These are phyloP conservation scores for Hylodesmum podocarpum DNA, from an alignment of 306 rosid species.

Conservation along the genomic window DNA sequence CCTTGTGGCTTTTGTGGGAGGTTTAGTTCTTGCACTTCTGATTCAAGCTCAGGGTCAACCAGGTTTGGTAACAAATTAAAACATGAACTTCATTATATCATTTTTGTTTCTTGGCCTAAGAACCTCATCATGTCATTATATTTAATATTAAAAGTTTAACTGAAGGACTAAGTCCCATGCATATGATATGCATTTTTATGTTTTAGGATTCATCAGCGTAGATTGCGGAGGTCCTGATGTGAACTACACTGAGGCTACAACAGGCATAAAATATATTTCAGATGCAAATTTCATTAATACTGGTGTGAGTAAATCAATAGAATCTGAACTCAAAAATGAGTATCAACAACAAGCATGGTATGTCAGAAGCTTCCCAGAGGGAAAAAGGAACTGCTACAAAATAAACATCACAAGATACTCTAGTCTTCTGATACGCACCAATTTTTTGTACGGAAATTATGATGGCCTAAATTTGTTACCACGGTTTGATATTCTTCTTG, in stretches of 20 bases:
- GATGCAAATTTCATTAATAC: constrained; percentile 39
- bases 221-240: constrained; percentile 41
- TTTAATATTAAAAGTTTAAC: not conserved
- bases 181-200: not conserved
- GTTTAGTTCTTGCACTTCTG: constrained; percentile 7
- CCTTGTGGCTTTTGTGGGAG: constrained; percentile 12
- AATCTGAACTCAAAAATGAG: not conserved
- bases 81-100: not conserved
- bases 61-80: constrained; percentile 33
- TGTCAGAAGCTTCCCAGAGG: constrained; percentile 48
- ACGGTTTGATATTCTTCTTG: constrained; percentile 43
- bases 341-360: constrained; percentile 1
- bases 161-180: not conserved
- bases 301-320: constrained; percentile 28
- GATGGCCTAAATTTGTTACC: constrained; percentile 34
- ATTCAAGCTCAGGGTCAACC: constrained; percentile 52
- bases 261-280: constrained; percentile 41
- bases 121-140: no score
- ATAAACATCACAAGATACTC: constrained; percentile 25
- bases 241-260: constrained; percentile 18
- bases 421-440: constrained; percentile 32
- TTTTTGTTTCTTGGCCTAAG: no score
- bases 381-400: constrained; percentile 53
- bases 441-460: constrained; percentile 45
- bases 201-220: constrained; percentile 51